Evolutionary conservation across 805 yeast species (phyloP).

Genomic region (Kodamaea kakaduensis): DNA sequence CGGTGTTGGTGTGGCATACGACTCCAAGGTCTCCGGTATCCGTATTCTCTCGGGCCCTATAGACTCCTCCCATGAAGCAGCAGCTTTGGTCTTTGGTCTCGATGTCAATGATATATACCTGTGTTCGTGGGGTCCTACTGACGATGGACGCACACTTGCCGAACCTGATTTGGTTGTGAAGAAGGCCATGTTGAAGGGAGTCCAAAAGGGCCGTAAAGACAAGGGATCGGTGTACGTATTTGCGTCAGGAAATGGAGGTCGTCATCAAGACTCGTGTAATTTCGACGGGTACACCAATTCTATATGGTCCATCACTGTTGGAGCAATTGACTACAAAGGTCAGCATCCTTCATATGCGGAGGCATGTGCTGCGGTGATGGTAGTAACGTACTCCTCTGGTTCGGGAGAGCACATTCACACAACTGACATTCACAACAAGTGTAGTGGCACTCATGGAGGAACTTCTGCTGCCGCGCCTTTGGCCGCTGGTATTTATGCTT

Average conservation of each 20-base stretch:
- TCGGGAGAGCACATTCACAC: slow-evolving; percentile 86
- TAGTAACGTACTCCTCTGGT: slow-evolving; percentile 89
- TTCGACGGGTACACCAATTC: slow-evolving; percentile 97
- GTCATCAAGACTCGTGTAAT: slow-evolving; percentile 82
- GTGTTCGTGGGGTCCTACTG: slow-evolving; percentile 98
- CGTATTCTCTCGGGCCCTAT: slow-evolving; percentile 81
- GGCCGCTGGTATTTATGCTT: slow-evolving; percentile 92
- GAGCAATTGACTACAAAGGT: slow-evolving; percentile 87
- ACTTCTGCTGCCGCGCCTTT: slow-evolving; percentile 99
- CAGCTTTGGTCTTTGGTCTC: slow-evolving; percentile 73
- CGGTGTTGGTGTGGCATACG: slow-evolving; percentile 96
- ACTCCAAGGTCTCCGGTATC: slow-evolving; percentile 82
- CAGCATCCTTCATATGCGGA: slow-evolving; percentile 87
- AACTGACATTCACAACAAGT: slow-evolving; percentile 66
- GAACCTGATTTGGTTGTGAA: slow-evolving; percentile 77
- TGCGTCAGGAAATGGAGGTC: slow-evolving; percentile 94
- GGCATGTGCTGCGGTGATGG: slow-evolving; percentile 91
- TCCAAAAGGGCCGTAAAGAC: slow-evolving; percentile 71
- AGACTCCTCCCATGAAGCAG: slow-evolving; percentile 86
- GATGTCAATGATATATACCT: slow-evolving; percentile 90
- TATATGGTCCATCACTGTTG: slow-evolving; percentile 90
- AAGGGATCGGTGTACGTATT: slow-evolving; percentile 90
- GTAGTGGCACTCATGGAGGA: slow-evolving; percentile 83
- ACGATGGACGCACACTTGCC: slow-evolving; percentile 82
- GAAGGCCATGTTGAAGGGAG: slow-evolving; percentile 81